Conservation (phyloP, 2,329 filamentous ascomycete species). For the Epichloe uncinata region DNA sequence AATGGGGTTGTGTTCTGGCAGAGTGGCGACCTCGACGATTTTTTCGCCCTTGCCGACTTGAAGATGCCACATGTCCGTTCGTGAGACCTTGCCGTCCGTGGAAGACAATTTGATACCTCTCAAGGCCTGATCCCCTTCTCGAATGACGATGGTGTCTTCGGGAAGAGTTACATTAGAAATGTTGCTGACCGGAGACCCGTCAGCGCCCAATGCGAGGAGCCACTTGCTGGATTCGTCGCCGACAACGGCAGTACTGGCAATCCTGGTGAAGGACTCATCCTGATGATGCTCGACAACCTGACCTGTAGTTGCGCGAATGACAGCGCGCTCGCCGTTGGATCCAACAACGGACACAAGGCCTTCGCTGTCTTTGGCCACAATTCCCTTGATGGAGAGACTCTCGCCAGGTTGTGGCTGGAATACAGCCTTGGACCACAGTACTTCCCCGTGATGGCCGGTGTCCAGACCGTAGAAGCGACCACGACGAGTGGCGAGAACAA, state of each 20-base stretch:
- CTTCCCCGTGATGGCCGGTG: conserved; percentile 55
- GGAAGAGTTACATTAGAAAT: conserved; percentile 33
- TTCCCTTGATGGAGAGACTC: conserved; percentile 53
- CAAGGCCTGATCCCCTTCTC: conserved; percentile 33
- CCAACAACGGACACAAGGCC: conserved; percentile 45
- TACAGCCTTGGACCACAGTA: conserved; percentile 63
- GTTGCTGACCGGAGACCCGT: conserved; percentile 32
- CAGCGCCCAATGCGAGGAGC: conserved; percentile 38
- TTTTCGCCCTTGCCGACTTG: conserved; percentile 50
- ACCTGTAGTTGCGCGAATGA: conserved; percentile 41
- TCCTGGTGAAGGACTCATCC: conserved; percentile 1
- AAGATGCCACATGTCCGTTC: conserved; percentile 59
- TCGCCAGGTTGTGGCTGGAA: conserved; percentile 41
- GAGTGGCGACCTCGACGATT: conserved; percentile 53
- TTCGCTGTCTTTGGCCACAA: conserved; percentile 45
- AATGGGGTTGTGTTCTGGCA: conserved; percentile 68
- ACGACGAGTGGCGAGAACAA: conserved; percentile 65
- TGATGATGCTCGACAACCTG: conserved; percentile 18
- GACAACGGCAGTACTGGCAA: conserved; percentile 34
- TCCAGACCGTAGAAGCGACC: conserved; percentile 74
- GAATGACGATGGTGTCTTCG: conserved; percentile 41
- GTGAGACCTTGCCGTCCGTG: conserved; percentile 26
- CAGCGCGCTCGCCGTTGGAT: conserved; percentile 47
- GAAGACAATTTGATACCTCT: conserved; percentile 40
- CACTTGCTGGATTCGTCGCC: conserved; percentile 38